Base-by-base conservation (phyloP, 2,329 filamentous ascomycete genomes). In the Fusarium agapanthi region DNA sequence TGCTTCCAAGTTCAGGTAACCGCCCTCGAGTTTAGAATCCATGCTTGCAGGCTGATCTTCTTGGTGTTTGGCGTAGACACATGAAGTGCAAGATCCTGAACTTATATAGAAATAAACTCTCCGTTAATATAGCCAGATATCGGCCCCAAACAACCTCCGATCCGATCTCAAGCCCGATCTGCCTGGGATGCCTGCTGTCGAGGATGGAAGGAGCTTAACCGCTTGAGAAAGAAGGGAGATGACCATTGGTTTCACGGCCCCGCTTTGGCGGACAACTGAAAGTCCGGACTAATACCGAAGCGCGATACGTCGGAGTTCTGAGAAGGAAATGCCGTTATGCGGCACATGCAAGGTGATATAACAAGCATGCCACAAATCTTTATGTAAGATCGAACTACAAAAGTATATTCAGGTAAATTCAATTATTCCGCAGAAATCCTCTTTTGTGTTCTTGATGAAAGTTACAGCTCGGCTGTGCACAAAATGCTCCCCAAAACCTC, bases 341-440 rank as follows among this genome's bases (percentile, higher is more conserved):
- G 12, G 16, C 12, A 24, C 14, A 3, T 3, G 10, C 0, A 1
- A 24, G 2, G 4, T 10, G 6, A 24, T 5, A 14, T 2, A n/a
- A 6, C 16, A 35, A 3, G 34, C 2, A 6, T 35, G 3, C 16
- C 1, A 35, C 34, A 15, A 10, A 35, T 18, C 34, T 35, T 35
- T 8, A 1, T 35, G 34, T 15, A 35, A 10, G 16, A 18, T 35
- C 16, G 1, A 18, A 35, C 2, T 18, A 15, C 16, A 35, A 35
- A 35, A 35, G 1, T 15, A 35, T 16, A 16, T 35, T 10, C 1
- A 35, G 15, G 8, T 35, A 35, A 35, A 35, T 10, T 35, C 8
- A 35, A 18, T 35, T 2, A 0, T 30, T 30, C 7, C 28, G 16
- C 8, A n/a, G 16, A 1, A 35, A 16, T 18, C 9, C 16, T 10